These are phyloP conservation scores for Omphalotus guepiniiformis DNA, from an alignment of 768 basidiomycete genomes.

Conservation along the genomic window DNA sequence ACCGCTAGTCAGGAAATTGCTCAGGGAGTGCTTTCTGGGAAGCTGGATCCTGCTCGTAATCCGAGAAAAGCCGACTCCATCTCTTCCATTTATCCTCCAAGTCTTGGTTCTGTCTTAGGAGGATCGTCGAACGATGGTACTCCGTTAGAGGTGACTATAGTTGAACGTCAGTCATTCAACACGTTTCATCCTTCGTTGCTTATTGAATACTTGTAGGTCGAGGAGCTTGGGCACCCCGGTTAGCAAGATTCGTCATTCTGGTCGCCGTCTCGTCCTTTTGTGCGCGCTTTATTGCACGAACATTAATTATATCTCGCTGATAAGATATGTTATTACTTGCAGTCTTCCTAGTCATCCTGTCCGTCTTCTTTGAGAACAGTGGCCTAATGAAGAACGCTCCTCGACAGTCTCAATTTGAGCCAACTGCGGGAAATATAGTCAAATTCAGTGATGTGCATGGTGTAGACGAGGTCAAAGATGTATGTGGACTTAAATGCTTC, in stretches of 20 bases:
- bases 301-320: no score
- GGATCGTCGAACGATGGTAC: constrained; percentile 31
- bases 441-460: constrained; percentile 97
- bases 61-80: not conserved
- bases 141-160: constrained; percentile 79
- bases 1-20: constrained; percentile 33
- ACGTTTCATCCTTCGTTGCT: not conserved
- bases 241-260: constrained; percentile 59
- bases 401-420: constrained; percentile 78
- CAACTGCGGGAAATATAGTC: constrained; percentile 73
- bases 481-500: constrained; percentile 25
- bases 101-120: constrained; percentile 32
- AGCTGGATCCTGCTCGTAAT: constrained; percentile 15
- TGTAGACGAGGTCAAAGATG: constrained; percentile 94
- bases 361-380: constrained; percentile 89
- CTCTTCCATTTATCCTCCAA: not conserved
- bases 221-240: constrained; percentile 59
- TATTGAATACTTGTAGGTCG: constrained; percentile 42
- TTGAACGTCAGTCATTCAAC: constrained; percentile 58
- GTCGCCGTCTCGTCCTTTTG: constrained; percentile 60
- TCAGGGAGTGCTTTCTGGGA: constrained; percentile 40
- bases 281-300: constrained; percentile 28
- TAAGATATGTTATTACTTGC: no score
- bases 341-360: constrained; percentile 84
- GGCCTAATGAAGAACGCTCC: constrained; percentile 89